A percentile compares a stretch with the other conserved stretches of the same genome.
phyloP scores from a whole-genome alignment of 345 rosid species.

The Gossypium ekmanianum region DNA sequence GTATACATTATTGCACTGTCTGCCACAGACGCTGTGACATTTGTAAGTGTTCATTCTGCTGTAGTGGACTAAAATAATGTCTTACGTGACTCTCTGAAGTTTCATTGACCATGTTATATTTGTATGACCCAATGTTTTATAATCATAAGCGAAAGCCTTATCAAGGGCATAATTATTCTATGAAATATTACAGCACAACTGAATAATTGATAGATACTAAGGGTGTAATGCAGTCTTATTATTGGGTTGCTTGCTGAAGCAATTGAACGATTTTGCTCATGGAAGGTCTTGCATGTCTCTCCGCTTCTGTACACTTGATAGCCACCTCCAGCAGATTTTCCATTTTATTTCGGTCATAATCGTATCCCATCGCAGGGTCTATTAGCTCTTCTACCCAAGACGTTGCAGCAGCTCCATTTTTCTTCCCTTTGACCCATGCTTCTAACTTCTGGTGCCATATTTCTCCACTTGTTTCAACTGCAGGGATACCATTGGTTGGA shows the following conservation, averaged over 20 bases:
- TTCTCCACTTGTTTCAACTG: conserved; percentile 13
- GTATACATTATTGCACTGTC: too few relatives aligned
- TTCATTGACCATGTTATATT: too few relatives aligned
- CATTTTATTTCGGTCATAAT: neutral
- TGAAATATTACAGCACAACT: too few relatives aligned
- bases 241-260: neutral
- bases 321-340: conserved; percentile 10
- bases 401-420: neutral
- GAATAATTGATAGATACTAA: too few relatives aligned
- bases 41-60: too few relatives aligned
- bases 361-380: conserved; percentile 4
- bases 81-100: too few relatives aligned
- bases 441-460: neutral
- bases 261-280: conserved; percentile 10
- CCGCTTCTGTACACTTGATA: neutral
- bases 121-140: too few relatives aligned
- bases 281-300: conserved; percentile 6
- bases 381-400: conserved; percentile 9
- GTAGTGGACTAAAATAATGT: too few relatives aligned
- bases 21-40: too few relatives aligned
- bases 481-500: conserved; percentile 1
- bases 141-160: too few relatives aligned
- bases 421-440: conserved; percentile 13
- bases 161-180: too few relatives aligned
- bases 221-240: neutral